phyloP scores from a whole-genome alignment of 2,329 filamentous ascomycete genomes.

The Aspergillus novofumigatus region DNA sequence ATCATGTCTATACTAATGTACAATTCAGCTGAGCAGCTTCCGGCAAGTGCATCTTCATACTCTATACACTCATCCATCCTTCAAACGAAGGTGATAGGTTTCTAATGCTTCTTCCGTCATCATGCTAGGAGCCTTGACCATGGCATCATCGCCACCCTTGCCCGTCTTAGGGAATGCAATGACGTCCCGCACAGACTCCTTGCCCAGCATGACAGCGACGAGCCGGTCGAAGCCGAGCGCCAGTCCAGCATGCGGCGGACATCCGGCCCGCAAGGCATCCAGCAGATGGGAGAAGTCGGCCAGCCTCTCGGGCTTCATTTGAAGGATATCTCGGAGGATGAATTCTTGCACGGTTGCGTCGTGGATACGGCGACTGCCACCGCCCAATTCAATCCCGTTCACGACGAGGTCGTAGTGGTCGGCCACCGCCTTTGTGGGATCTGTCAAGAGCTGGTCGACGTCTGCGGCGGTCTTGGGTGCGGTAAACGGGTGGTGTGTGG shows the following conservation, averaged over 20 bases:
- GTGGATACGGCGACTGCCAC: slow-evolving; percentile 90
- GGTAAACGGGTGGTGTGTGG: slow-evolving; percentile 95
- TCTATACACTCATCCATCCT: slow-evolving; percentile 10
- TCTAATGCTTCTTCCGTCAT: slow-evolving; percentile 59
- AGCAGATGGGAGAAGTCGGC: slow-evolving; percentile 80
- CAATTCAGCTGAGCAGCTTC: neutral
- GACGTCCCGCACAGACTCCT: slow-evolving; percentile 78
- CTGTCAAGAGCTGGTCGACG: slow-evolving; percentile 66
- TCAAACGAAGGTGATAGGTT: slow-evolving; percentile 54
- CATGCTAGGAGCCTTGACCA: slow-evolving; percentile 71
- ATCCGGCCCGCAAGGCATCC: slow-evolving; percentile 75
- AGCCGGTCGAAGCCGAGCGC: slow-evolving; percentile 89
- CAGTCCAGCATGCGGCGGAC: slow-evolving; percentile 91
- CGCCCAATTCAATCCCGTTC: slow-evolving; percentile 91
- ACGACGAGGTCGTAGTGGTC: slow-evolving; percentile 96
- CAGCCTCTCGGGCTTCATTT: slow-evolving; percentile 69
- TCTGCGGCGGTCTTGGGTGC: slow-evolving; percentile 71
- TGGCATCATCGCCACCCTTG: slow-evolving; percentile 78
- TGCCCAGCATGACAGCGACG: slow-evolving; percentile 72
- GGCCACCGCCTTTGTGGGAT: slow-evolving; percentile 69
- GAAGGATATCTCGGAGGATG: slow-evolving; percentile 76
- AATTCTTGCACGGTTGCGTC: slow-evolving; percentile 76
- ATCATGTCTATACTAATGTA: slow-evolving; percentile 8
- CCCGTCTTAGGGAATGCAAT: slow-evolving; percentile 96
- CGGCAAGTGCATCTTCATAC: neutral